Evolutionary conservation across 1,139 yeast species (phyloP), one percentile per base, ranked within the genome.

Genomic region (Barnettozyma hawaiiensis): DNA sequence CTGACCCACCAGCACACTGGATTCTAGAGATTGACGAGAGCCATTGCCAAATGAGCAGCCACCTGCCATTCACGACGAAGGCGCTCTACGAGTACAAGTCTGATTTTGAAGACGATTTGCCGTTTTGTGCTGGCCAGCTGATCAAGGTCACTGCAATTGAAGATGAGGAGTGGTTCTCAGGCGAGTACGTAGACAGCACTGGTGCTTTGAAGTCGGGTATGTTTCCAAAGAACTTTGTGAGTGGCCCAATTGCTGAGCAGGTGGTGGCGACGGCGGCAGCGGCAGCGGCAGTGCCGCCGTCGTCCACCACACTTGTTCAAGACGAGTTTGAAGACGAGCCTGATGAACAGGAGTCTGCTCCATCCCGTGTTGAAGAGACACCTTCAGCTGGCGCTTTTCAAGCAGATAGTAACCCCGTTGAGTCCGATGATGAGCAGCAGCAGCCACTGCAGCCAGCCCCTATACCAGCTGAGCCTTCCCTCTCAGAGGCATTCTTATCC

Each of bases 151-250:
- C 81, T 3, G 77, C 75, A 23, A 70, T 85, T 46, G 96, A 87
- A 55, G 97, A 89, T 58, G 95, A 78, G 8, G 96, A 90, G 51
- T 92, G 98, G 98, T 84, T 76, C 58, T 69, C 75, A 34, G 98
- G 98, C 2, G 67, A 71, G 12, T 81, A 73, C 53, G 66, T 65
- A 16, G 78, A 74, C 38, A 45, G 50, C 5, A 55, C 55, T 23
- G 75, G 76, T 10, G 52, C 48, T 11, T 43, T 54, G 10, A 63
- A 67, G 44, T 62, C 73, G 29, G 98, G 98, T 8, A 82, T 90
- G 69, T 92, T 92, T 55, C 98, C 98, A 7, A 79, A 76, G 61
- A 81, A 79, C 59, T 92, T 86, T 66, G 97, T 92, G 5, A 78
- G 46, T 14, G 55, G 41, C 20, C 42, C 52, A 10, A 35, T 46